These are phyloP conservation scores for Aphanomyces astaci DNA, from an alignment of 352 stramenopile species.

Conservation along the genomic window DNA sequence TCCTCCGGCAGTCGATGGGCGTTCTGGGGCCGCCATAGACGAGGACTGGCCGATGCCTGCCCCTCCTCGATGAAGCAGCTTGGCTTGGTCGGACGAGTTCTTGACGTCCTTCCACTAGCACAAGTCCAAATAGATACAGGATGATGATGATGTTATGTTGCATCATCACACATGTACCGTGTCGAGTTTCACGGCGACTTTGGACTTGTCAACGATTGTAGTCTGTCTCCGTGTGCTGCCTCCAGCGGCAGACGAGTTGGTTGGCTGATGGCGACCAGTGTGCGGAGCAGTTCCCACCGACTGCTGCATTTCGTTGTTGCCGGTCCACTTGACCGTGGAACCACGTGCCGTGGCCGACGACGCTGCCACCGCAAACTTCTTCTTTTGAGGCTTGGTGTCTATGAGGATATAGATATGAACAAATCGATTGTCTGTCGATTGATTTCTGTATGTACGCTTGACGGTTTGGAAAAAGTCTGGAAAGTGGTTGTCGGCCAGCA, in stretches of 20 bases:
- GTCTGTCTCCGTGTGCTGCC: neutral
- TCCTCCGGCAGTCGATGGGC: conserved; percentile 14
- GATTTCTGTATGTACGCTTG: neutral
- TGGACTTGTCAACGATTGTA: conserved; percentile 12
- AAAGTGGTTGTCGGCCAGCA: conserved; percentile 19
- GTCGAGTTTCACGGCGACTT: conserved; percentile 5
- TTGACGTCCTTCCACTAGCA: conserved; percentile 22
- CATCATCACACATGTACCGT: too few relatives aligned
- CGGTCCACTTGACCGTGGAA: conserved; percentile 8
- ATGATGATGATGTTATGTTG: too few relatives aligned
- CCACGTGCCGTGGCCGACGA: neutral
- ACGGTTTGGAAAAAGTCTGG: conserved; percentile 23
- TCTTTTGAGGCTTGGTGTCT: conserved; percentile 9
- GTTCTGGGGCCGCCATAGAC: neutral
- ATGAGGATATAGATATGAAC: neutral
- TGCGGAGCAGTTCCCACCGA: neutral
- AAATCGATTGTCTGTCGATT: neutral
- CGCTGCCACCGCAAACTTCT: neutral
- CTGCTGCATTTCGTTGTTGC: conserved; percentile 2
- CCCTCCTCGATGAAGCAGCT: neutral
- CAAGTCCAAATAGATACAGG: too few relatives aligned
- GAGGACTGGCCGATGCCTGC: too few relatives aligned
- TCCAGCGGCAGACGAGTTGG: neutral
- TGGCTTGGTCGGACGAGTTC: neutral
- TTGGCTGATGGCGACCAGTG: neutral